Percentiles rank a stretch among this genome's conserved stretches.
phyloP scores from a whole-genome alignment of 2,329 filamentous ascomycete species.

The Alternaria viburni region DNA sequence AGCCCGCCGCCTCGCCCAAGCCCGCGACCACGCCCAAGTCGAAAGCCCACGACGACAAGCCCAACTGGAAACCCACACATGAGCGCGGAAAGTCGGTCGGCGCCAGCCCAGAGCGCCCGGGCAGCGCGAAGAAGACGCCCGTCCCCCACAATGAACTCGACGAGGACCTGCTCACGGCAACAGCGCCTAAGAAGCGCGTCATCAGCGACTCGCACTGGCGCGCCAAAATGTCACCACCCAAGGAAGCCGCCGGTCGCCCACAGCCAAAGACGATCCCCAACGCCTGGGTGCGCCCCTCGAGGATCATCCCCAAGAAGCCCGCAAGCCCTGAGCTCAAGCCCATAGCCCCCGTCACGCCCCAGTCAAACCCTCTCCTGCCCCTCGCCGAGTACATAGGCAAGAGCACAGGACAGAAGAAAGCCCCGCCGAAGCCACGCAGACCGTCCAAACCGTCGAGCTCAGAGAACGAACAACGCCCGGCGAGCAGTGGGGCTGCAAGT shows the following conservation, averaged over 20 bases:
- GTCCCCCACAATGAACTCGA: slow-evolving; percentile 49
- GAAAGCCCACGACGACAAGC: slow-evolving; percentile 33
- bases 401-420: slow-evolving; percentile 34
- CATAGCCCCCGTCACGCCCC: slow-evolving; percentile 13
- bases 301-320: slow-evolving; percentile 29
- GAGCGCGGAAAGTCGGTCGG: slow-evolving; percentile 34
- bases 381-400: slow-evolving; percentile 36
- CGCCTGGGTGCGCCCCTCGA: slow-evolving; percentile 48
- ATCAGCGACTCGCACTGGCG: slow-evolving; percentile 91
- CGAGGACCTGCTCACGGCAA: slow-evolving; percentile 57
- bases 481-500: slow-evolving; percentile 43
- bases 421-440: slow-evolving; percentile 30
- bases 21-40: slow-evolving; percentile 33
- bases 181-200: slow-evolving; percentile 85
- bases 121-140: slow-evolving; percentile 40
- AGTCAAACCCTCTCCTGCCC: slow-evolving; percentile 23
- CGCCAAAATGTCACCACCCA: slow-evolving; percentile 58
- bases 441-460: slow-evolving; percentile 40
- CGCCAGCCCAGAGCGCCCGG: slow-evolving; percentile 35
- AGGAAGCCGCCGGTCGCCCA: slow-evolving; percentile 34
- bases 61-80: slow-evolving; percentile 33
- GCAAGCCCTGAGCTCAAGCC: slow-evolving; percentile 14
- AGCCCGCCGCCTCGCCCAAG: slow-evolving; percentile 17
- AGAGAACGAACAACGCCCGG: slow-evolving; percentile 41
- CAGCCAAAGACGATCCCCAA: slow-evolving; percentile 46